phyloP scores from a whole-genome alignment of 352 stramenopile genomes.

The Globisporangium echinulatum region DNA sequence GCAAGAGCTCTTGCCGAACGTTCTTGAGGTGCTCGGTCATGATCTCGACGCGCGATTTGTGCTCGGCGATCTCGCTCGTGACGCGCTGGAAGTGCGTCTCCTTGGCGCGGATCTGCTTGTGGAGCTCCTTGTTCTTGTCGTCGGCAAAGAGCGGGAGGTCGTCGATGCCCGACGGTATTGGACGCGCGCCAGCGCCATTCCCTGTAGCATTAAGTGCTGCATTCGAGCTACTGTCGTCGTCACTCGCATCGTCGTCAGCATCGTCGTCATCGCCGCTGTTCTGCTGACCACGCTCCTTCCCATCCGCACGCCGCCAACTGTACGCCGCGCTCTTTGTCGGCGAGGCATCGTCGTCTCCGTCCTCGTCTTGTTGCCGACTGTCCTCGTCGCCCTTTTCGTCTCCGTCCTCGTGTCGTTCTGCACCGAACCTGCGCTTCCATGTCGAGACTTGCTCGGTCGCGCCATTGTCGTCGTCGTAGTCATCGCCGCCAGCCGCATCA shows the following conservation, averaged over 20 bases:
- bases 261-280: constrained; percentile 24
- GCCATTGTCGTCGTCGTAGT: constrained; percentile 5
- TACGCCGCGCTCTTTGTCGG: constrained; percentile 23
- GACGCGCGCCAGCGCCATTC: constrained; percentile 12
- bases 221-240: constrained; percentile 13
- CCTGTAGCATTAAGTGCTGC: not conserved
- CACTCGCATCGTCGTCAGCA: constrained; percentile 18
- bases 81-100: constrained; percentile 60
- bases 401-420: not conserved
- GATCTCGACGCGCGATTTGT: constrained; percentile 86
- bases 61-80: constrained; percentile 70
- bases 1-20: constrained; percentile 92
- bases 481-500: constrained; percentile 9
- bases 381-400: constrained; percentile 8
- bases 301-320: constrained; percentile 63
- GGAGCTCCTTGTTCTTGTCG: constrained; percentile 79
- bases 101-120: constrained; percentile 76
- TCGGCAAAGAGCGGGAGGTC: constrained; percentile 87
- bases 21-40: constrained; percentile 97
- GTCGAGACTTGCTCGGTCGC: constrained; percentile 2
- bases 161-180: constrained; percentile 73
- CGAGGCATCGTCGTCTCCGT: constrained; percentile 7
- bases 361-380: constrained; percentile 13
- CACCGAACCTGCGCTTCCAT: constrained; percentile 4
- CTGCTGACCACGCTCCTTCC: constrained; percentile 20